These are phyloP conservation scores for Beta macrorhiza DNA, from an alignment of 179 eudicot genomes.

Conservation along the genomic window DNA sequence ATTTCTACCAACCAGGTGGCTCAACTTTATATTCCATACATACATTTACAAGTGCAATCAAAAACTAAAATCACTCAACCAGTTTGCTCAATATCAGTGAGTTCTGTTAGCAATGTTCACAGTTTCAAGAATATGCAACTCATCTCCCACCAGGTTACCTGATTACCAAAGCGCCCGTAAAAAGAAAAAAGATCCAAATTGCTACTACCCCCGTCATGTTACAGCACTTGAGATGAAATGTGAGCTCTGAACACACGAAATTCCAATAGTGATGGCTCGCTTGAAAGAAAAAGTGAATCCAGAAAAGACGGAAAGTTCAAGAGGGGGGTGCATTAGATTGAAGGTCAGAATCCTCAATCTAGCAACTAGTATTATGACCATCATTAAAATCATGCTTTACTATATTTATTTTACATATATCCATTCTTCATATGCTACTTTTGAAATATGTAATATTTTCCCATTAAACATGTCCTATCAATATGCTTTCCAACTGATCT, in stretches of 20 bases:
- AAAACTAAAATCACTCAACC: background rate
- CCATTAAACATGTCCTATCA: background rate
- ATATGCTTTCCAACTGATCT: background rate
- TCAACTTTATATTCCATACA: background rate
- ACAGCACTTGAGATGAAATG: background rate
- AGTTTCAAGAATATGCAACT: background rate
- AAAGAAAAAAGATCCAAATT: background rate
- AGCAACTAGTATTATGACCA: background rate
- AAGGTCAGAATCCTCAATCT: background rate
- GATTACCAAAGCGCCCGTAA: background rate
- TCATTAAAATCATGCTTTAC: background rate
- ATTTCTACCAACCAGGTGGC: background rate
- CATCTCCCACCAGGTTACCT: background rate
- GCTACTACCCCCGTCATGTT: background rate
- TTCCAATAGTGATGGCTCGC: background rate
- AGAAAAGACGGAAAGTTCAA: background rate
- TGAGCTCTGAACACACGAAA: background rate
- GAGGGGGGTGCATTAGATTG: background rate
- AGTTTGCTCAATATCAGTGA: background rate
- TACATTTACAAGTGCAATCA: background rate
- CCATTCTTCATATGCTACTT: background rate
- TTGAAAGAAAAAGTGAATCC: background rate
- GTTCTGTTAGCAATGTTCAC: background rate
- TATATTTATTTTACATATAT: background rate
- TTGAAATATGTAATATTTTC: background rate